Conservation (phyloP, 2,329 filamentous ascomycete genomes). For the Diaporthe nobilis region DNA sequence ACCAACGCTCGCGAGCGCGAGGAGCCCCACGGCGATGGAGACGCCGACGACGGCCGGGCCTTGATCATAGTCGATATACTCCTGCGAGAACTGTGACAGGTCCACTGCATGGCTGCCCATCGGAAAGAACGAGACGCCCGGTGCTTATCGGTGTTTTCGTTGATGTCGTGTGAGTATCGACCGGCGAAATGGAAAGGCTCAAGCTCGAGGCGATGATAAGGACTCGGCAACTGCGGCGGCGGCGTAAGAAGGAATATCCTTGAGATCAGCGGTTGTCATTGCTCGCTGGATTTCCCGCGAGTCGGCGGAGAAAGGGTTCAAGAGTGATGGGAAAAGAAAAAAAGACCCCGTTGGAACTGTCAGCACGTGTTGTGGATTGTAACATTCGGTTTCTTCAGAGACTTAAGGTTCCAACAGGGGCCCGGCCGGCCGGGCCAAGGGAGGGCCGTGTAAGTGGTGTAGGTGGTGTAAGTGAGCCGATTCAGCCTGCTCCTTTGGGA, state of each 20-base stretch:
- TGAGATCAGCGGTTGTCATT: conserved; percentile 9
- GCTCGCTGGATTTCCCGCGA: not conserved
- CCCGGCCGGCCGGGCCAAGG: conserved; percentile 15
- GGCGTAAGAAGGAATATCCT: conserved; percentile 5
- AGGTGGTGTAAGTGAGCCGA: conserved; percentile 4
- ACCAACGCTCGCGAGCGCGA: conserved; percentile 18
- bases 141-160: not conserved
- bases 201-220: not conserved
- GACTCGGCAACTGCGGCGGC: not conserved
- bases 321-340: not conserved
- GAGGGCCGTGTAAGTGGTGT: conserved; percentile 24
- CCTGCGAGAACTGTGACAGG: conserved; percentile 28
- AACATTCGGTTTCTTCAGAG: conserved; percentile 12
- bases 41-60: conserved; percentile 14
- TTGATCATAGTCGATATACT: conserved; percentile 25
- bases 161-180: not conserved
- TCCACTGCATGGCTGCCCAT: conserved; percentile 27
- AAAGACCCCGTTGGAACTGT: not conserved
- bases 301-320: not conserved
- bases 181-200: not conserved
- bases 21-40: conserved; percentile 26
- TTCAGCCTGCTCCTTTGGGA: not conserved
- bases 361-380: not conserved
- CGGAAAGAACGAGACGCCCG: not conserved
- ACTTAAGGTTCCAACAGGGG: conserved; percentile 15